Base-by-base conservation (phyloP, 495 filamentous ascomycete genomes). In the Penicillium diatomitis region DNA sequence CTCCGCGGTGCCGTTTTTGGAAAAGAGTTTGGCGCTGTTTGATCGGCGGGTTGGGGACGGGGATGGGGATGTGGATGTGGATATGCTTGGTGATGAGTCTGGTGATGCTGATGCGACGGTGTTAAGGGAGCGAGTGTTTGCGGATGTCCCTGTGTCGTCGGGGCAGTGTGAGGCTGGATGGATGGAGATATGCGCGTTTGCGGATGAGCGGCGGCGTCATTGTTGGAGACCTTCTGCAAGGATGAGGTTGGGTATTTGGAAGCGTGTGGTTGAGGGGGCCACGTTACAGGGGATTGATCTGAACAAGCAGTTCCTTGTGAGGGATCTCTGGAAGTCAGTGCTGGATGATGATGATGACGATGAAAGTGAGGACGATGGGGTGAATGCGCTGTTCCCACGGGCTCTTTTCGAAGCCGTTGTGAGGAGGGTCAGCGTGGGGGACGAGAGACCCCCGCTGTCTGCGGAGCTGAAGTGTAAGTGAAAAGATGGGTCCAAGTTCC, bases 151-250 rank as follows among this genome's bases (percentile, higher is more conserved):
- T 10, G 60, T 77, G 6, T 74, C 69, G 8, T 32, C 46, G 7
- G 60, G 44, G 8, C 69, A 77, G 43, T 78, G 76, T 54, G 61
- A 73, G 11, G 39, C 42, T 7, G 75, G 62, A 0, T 81, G 78
- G 75, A 59, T 50, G 35, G 67, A 70, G 20, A 50, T 79, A 10
- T 74, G 68, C 54, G 77, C 68, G 33, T 79, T 79, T 57, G 64
- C 77, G 43, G 49, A 62, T 43, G 51, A 52, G 7, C 54, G 47
- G 20, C 36, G 54, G 8, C 41, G 52, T 33, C 45, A 47, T 9
- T 65, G 65, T 31, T 73, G 72, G 62, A 59, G 68, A 27, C 78
- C 78, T 7, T 68, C 67, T 8, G 55, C 72, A 32, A 48, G 57
- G 28, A 60, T 57, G 12, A 61, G 73, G 29, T 52, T 76, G n/a